These are phyloP conservation scores for Fusarium pininemorale DNA, from an alignment of 2,329 filamentous ascomycete species.

Conservation along the genomic window DNA sequence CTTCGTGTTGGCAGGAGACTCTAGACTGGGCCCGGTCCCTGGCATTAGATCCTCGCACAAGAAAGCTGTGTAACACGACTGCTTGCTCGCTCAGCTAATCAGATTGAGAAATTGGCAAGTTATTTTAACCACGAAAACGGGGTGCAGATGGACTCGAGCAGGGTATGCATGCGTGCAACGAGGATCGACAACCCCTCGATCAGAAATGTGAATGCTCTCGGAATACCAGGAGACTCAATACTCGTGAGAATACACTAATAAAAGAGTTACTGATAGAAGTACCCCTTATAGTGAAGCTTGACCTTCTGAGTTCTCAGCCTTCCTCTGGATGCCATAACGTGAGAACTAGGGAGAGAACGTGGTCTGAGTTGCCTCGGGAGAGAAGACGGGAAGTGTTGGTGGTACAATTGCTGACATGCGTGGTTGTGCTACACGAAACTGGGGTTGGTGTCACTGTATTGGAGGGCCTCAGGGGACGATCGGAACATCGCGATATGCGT, in stretches of 20 bases:
- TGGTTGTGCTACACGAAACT: neutral
- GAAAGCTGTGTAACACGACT: neutral
- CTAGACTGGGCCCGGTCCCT: slow-evolving; percentile 18
- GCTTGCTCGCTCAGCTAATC: neutral
- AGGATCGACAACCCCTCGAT: neutral
- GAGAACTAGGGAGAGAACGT: neutral
- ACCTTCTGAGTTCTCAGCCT: fast-evolving
- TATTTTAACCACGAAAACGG: slow-evolving; percentile 4
- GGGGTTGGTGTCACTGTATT: neutral
- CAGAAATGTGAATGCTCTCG: neutral
- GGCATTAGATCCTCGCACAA: neutral
- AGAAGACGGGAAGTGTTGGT: neutral
- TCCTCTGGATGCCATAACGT: fast-evolving
- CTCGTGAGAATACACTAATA: too few relatives aligned
- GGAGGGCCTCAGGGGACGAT: slow-evolving; percentile 12
- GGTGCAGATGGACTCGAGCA: neutral
- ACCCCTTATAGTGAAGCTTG: fast-evolving
- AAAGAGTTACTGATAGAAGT: fast-evolving
- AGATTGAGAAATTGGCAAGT: neutral
- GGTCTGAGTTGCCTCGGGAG: neutral
- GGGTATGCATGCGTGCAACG: neutral
- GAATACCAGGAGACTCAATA: fast-evolving
- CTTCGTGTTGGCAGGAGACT: slow-evolving; percentile 1
- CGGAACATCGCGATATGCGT: neutral
- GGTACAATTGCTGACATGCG: neutral